These are phyloP conservation scores for Pichia sp. DNA, from an alignment of 1,139 yeast genomes.

Conservation along the genomic window DNA sequence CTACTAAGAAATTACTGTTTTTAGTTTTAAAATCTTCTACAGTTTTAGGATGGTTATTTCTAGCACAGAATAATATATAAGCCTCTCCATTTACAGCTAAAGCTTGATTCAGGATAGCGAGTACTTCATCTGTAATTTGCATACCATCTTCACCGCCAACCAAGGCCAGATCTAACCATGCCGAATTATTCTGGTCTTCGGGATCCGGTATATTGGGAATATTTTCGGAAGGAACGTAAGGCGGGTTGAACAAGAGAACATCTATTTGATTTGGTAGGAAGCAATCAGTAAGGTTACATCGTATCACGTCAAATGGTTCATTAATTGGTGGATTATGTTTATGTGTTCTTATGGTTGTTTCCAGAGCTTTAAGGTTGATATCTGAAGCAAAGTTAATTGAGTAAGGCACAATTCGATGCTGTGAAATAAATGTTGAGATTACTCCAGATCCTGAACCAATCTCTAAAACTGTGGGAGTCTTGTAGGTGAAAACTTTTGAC, in stretches of 20 bases:
- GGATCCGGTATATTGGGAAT: conserved; percentile 49
- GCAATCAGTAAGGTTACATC: conserved; percentile 49
- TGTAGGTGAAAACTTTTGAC: conserved; percentile 25
- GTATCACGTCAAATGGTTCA: conserved; percentile 45
- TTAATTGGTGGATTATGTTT: conserved; percentile 32
- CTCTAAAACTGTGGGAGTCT: conserved; percentile 60
- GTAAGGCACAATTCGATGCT: conserved; percentile 39
- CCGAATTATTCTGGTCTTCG: conserved; percentile 30
- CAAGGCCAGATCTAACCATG: conserved; percentile 84
- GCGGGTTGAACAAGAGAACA: conserved; percentile 81
- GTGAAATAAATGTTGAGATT: conserved; percentile 63
- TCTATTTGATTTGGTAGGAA: conserved; percentile 49
- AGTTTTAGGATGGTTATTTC: conserved; percentile 69
- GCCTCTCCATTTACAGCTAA: conserved; percentile 62
- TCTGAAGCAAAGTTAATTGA: conserved; percentile 65
- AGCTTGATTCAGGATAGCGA: conserved; percentile 42
- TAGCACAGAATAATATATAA: conserved; percentile 72
- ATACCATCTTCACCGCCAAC: conserved; percentile 88
- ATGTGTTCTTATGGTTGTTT: conserved; percentile 45
- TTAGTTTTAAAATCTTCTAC: conserved; percentile 36
- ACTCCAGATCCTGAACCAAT: conserved; percentile 91
- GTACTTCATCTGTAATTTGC: conserved; percentile 64
- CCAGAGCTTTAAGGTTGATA: conserved; percentile 70
- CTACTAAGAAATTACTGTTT: conserved; percentile 33
- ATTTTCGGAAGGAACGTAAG: conserved; percentile 83